These are phyloP conservation scores for Gentiana macrophylla DNA, from an alignment of 257 asterid genomes.

Conservation along the genomic window DNA sequence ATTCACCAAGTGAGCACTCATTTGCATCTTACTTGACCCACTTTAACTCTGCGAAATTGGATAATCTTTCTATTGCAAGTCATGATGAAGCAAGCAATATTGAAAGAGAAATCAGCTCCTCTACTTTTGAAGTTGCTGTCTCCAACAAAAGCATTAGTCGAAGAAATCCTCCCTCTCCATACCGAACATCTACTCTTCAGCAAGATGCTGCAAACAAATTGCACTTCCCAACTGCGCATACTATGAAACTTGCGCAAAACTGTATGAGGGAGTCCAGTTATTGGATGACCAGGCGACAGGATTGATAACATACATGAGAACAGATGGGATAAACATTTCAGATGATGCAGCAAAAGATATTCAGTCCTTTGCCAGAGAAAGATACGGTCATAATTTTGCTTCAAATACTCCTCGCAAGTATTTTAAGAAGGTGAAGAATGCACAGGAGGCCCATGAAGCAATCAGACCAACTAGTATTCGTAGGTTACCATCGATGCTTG, in stretches of 20 bases:
- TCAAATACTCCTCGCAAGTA: slow-evolving; percentile 51
- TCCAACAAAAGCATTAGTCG: slow-evolving; percentile 45
- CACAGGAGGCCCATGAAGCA: slow-evolving; percentile 99
- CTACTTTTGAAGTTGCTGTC: slow-evolving; percentile 41
- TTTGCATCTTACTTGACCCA: slow-evolving; percentile 55
- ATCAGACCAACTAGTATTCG: slow-evolving; percentile 85
- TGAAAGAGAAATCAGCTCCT: slow-evolving; percentile 39
- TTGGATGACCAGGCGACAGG: slow-evolving; percentile 69
- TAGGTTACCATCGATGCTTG: slow-evolving; percentile 64
- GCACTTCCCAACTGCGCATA: slow-evolving; percentile 53
- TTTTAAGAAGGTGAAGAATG: slow-evolving; percentile 81
- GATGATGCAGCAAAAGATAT: slow-evolving; percentile 74
- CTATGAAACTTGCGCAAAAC: slow-evolving; percentile 89
- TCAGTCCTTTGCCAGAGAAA: slow-evolving; percentile 49
- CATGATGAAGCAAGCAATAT: slow-evolving; percentile 45
- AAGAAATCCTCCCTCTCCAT: slow-evolving; percentile 69
- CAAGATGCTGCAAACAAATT: slow-evolving; percentile 92
- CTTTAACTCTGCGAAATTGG: slow-evolving; percentile 41
- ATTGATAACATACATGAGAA: slow-evolving; percentile 82
- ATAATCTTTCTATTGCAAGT: slow-evolving; percentile 52
- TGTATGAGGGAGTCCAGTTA: slow-evolving; percentile 78
- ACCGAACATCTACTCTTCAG: slow-evolving; percentile 85
- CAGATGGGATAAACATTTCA: slow-evolving; percentile 83
- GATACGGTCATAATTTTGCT: slow-evolving; percentile 59
- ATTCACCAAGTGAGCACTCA: slow-evolving; percentile 16